phyloP scores from a whole-genome alignment of 768 basidiomycete genomes.

The Auriscalpium orientale region DNA sequence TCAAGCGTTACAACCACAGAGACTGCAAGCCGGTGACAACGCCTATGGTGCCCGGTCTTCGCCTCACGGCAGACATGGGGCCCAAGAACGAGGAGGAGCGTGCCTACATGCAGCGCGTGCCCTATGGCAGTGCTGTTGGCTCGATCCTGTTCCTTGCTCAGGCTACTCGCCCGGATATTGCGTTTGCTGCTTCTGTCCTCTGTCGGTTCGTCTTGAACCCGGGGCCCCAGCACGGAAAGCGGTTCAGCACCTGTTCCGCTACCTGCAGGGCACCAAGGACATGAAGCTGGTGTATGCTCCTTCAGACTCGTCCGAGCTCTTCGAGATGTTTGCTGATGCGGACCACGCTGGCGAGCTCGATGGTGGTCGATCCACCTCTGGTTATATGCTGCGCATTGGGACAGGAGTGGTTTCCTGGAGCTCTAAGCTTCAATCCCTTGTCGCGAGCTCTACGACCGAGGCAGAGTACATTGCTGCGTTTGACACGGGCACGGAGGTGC shows the following conservation, averaged over 20 bases:
- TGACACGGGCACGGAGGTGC: slow-evolving; percentile 17
- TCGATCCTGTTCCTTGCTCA: neutral
- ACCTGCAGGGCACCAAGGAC: slow-evolving; percentile 26
- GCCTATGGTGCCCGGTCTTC: slow-evolving; percentile 1
- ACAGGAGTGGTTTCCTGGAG: slow-evolving; percentile 28
- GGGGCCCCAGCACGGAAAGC: slow-evolving; percentile 21
- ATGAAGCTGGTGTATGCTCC: slow-evolving; percentile 13
- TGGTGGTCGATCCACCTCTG: slow-evolving; percentile 1
- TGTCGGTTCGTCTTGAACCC: slow-evolving; percentile 26
- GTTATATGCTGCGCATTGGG: slow-evolving; percentile 24
- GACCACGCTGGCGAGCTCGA: too few species aligned
- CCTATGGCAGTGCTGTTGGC: neutral
- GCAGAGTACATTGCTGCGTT: slow-evolving; percentile 29
- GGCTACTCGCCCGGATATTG: slow-evolving; percentile 28
- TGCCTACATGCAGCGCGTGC: neutral
- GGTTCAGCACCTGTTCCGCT: slow-evolving; percentile 25
- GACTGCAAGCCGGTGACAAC: neutral
- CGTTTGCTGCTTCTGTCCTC: slow-evolving; percentile 24
- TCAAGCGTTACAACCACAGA: neutral
- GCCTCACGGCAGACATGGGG: neutral
- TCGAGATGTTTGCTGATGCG: too few species aligned
- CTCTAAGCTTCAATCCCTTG: slow-evolving; percentile 24
- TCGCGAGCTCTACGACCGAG: slow-evolving; percentile 29
- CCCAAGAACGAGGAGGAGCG: neutral
- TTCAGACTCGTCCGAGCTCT: too few species aligned